phyloP scores from a whole-genome alignment of 192 early-diverging fungal genomes.

The Funneliformis mosseae region DNA sequence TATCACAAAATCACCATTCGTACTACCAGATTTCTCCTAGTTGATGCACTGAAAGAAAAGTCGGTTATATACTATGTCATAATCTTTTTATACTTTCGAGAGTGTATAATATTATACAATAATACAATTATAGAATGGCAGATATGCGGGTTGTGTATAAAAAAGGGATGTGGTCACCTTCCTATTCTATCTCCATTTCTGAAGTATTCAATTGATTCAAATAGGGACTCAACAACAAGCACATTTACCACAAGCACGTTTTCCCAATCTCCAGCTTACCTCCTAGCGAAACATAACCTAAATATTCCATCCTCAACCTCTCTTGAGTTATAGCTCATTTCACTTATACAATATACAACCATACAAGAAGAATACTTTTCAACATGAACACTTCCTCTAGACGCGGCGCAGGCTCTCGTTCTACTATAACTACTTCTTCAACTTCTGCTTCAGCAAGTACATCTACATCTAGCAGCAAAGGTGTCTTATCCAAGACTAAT shows the following conservation, averaged over 20 bases:
- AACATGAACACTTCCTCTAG: slow-evolving; percentile 26
- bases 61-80: too few relatives aligned
- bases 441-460: slow-evolving; percentile 12
- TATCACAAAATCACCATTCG: neutral
- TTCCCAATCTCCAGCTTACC: slow-evolving; percentile 10
- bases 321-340: neutral
- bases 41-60: neutral
- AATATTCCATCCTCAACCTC: neutral
- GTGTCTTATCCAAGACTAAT: neutral
- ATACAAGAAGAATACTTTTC: neutral
- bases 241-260: neutral
- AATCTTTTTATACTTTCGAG: neutral
- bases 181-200: neutral
- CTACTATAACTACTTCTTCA: slow-evolving; percentile 21
- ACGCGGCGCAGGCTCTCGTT: slow-evolving; percentile 25
- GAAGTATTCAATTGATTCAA: neutral
- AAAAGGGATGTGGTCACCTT: slow-evolving; percentile 14
- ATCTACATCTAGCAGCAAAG: slow-evolving; percentile 3
- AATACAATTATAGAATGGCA: slow-evolving; percentile 14
- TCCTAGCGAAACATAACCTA: neutral
- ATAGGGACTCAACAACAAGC: neutral
- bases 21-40: neutral
- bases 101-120: too few relatives aligned
- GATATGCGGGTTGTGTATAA: slow-evolving; percentile 10
- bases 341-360: neutral